Base-by-base conservation (phyloP, 768 basidiomycete species). In the Collybia mongolica region DNA sequence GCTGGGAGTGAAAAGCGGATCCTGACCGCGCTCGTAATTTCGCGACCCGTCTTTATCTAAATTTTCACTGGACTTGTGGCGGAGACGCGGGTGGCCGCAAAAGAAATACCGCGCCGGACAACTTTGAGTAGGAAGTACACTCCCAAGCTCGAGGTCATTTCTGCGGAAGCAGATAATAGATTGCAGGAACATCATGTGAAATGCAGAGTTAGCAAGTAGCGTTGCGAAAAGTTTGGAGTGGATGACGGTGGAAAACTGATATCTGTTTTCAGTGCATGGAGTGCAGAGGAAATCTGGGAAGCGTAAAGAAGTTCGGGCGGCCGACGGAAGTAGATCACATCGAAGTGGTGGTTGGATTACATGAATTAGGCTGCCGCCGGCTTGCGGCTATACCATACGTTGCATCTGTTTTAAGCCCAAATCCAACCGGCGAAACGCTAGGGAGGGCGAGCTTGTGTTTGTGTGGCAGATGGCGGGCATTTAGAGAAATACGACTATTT, bases 141-240 rank as follows among this genome's bases (percentile, higher is more conserved):
- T 14, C 35, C 55, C 1, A 69, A 71, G 52, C 57, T 72, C 29
- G 68, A 65, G 47, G 26, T 56, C 19, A 64, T 71, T 51, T 59
- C 56, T 0, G 70, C 61, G 5, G 65, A 60, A 0, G 57, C 54
- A 24, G 61, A 64, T 47, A 57, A 65, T 48, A 61, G 62, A 7
- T 59, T 72, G 12, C 61, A 68, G 45, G 49, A 57, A 14, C 71
- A 68, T 51, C 68, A 69, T 52, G 44, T 61, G 29, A 48, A 29
- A 19, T 69, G 62, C 60, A n/a, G 43, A 39, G 20, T 46, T 42
- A 11, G 59, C 63, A 1, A 24, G 36, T 15, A 22, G 40, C 4
- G 48, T 58, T 15, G 54, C 51, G 12, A 55, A 46, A n/a, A 53
- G 54, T 36, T 29, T 60, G 2, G 53, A 42, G 5, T 64, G 63